Conservation (phyloP, 1,284 basidiomycete genomes). For the Mycosarcoma maydis region DNA sequence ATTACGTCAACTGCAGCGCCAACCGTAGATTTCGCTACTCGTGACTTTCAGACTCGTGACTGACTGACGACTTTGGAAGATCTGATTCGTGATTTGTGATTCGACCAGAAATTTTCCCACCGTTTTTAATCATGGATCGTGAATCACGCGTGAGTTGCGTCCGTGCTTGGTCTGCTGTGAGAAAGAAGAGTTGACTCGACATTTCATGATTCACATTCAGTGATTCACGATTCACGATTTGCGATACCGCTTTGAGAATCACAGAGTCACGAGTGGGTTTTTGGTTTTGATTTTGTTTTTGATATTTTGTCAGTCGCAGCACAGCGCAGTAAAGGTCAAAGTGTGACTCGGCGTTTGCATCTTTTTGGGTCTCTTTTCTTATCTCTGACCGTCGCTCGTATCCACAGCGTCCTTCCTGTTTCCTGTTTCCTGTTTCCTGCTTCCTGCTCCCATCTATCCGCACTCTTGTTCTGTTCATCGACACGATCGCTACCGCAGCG, state of each 20-base stretch:
- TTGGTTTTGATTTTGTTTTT: too few relatives aligned
- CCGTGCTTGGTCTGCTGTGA: slow-evolving; percentile 11
- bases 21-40: not conserved
- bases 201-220: too few relatives aligned
- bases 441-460: too few relatives aligned
- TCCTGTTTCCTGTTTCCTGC: too few relatives aligned
- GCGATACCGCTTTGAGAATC: too few relatives aligned
- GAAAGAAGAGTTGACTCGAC: slow-evolving; percentile 7
- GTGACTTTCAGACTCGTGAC: too few relatives aligned
- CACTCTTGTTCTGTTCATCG: not conserved
- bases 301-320: too few relatives aligned
- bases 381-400: not conserved
- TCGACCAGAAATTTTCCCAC: slow-evolving; percentile 18
- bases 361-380: not conserved
- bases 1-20: not conserved
- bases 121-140: not conserved
- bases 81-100: slow-evolving; percentile 12
- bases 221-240: too few relatives aligned
- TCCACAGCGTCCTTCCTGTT: too few relatives aligned
- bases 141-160: slow-evolving; percentile 1
- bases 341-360: slow-evolving; percentile 4
- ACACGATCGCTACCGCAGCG: not conserved
- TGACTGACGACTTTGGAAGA: not conserved
- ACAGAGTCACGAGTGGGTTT: too few relatives aligned
- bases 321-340: slow-evolving; percentile 1